Conservation (phyloP, 805 yeast genomes). For the Trichomonascus vanleenenianus region DNA sequence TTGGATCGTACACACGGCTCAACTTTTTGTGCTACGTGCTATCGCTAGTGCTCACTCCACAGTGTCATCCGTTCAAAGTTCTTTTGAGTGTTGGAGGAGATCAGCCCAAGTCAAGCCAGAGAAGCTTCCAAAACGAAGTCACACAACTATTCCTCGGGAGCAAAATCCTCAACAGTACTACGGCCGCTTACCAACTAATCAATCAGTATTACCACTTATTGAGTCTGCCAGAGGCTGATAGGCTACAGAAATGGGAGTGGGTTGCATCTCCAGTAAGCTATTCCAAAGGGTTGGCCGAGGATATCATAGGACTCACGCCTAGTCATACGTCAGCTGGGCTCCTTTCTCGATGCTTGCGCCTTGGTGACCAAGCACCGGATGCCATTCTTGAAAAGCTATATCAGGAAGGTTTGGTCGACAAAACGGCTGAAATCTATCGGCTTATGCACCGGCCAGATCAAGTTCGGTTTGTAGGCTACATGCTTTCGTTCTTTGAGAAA, state of each 20-base stretch:
- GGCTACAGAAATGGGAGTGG: constrained; percentile 13
- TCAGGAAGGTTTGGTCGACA: too few species aligned
- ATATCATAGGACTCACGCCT: too few species aligned
- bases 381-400: too few species aligned
- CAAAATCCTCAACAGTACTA: constrained; percentile 1
- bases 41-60: neutral
- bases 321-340: too few species aligned
- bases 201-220: neutral
- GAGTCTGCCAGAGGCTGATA: neutral
- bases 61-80: neutral
- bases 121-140: neutral
- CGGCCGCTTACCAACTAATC: constrained; percentile 1
- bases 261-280: neutral
- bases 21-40: constrained; percentile 4
- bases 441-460: too few species aligned
- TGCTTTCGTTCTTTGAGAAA: too few species aligned
- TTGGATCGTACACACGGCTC: neutral
- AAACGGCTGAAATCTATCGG: too few species aligned
- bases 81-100: neutral
- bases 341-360: too few species aligned
- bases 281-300: too few species aligned
- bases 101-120: neutral
- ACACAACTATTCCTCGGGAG: constrained; percentile 7
- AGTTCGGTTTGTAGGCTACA: too few species aligned
- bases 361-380: too few species aligned